These are phyloP conservation scores for Fusarium praegraminearum DNA, from an alignment of 2,329 filamentous ascomycete genomes.

Conservation along the genomic window DNA sequence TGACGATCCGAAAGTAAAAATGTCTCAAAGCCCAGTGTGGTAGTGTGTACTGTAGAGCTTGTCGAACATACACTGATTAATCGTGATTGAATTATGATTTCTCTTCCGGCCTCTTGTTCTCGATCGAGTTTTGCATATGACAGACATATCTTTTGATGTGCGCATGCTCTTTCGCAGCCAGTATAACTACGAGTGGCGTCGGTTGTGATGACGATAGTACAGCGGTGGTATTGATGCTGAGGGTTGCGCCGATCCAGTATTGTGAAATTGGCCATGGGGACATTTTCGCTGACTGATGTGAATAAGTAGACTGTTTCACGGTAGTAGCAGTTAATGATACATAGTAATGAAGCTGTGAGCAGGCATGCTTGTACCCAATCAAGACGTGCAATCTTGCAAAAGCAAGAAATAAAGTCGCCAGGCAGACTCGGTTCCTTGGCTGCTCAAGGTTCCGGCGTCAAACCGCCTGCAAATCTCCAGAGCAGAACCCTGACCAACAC, in stretches of 20 bases:
- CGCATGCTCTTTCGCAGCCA: not conserved
- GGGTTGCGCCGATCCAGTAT: not conserved
- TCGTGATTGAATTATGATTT: not conserved
- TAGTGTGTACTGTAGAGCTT: not conserved
- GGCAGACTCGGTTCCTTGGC: constrained; percentile 35
- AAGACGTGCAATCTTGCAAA: constrained; percentile 29
- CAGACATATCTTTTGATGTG: not conserved
- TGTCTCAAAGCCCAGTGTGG: constrained; percentile 37
- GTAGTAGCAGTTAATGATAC: constrained; percentile 21
- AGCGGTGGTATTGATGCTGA: not conserved
- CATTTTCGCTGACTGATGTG: not conserved
- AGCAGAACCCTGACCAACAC: constrained; percentile 22
- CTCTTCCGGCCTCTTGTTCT: not conserved
- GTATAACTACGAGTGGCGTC: not conserved
- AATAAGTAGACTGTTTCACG: constrained; percentile 3
- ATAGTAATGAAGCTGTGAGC: constrained; percentile 22
- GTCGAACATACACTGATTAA: not conserved
- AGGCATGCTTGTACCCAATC: constrained; percentile 34
- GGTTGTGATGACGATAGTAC: not conserved
- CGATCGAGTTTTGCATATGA: not conserved
- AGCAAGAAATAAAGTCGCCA: constrained; percentile 30
- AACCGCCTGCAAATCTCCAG: constrained; percentile 32
- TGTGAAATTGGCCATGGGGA: not conserved
- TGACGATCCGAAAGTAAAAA: constrained; percentile 42
- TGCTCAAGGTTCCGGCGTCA: constrained; percentile 27